phyloP scores from a whole-genome alignment of 306 rosid species.

The Cicer arietinum region DNA sequence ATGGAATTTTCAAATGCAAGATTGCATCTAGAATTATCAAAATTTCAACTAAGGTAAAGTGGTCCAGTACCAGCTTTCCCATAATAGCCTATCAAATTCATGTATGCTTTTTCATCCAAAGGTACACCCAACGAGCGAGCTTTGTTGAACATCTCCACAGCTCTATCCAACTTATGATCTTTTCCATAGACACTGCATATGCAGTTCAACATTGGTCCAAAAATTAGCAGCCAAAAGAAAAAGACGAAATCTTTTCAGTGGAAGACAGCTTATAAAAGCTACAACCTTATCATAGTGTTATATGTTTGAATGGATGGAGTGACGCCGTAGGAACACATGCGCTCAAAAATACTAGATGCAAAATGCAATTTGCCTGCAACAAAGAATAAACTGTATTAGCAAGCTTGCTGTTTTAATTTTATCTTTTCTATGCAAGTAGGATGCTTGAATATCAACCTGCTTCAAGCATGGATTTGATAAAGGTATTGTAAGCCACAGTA shows the following conservation, averaged over 20 bases:
- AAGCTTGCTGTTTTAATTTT: conserved; percentile 37
- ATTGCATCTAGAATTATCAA: conserved; percentile 38
- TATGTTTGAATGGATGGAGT: conserved; percentile 87
- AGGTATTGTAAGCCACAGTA: conserved; percentile 91
- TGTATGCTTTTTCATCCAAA: conserved; percentile 76
- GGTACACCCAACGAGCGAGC: conserved; percentile 58
- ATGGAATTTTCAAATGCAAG: conserved; percentile 12
- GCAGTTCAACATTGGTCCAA: conserved; percentile 33
- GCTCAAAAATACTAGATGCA: conserved; percentile 73
- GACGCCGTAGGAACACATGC: conserved; percentile 65
- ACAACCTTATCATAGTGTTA: conserved; percentile 91
- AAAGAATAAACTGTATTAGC: conserved; percentile 45
- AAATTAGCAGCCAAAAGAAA: conserved; percentile 31
- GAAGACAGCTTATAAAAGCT: conserved; percentile 31
- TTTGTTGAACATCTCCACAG: conserved; percentile 73
- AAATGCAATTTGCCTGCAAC: conserved; percentile 74
- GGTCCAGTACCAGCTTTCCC: conserved; percentile 83
- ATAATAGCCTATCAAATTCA: conserved; percentile 82
- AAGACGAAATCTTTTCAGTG: not conserved
- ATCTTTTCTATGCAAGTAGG: conserved; percentile 29
- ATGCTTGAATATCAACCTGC: conserved; percentile 63
- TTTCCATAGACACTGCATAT: conserved; percentile 83
- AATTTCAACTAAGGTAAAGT: conserved; percentile 19
- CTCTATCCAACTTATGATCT: conserved; percentile 77
- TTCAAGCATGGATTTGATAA: conserved; percentile 90